Evolutionary conservation across 306 rosid genomes (phyloP), one percentile per base, ranked within the genome.

Genomic region (Vigna mungo): DNA sequence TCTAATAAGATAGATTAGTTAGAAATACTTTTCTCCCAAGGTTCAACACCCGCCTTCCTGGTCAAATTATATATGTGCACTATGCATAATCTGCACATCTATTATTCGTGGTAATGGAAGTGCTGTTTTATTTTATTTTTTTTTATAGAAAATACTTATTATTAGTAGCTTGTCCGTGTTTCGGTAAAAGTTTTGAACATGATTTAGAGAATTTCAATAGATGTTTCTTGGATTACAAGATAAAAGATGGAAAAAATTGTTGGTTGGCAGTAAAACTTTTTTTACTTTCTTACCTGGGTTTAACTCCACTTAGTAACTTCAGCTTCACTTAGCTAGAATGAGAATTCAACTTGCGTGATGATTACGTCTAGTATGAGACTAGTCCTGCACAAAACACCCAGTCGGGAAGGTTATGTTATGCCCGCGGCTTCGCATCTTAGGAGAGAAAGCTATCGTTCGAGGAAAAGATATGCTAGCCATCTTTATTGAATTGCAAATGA

Each of bases 41-140:
- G 83, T 58, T 73, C 72, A 20, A 25, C 71, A 36, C 6, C 6
- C 39, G 53, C 37, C 6, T 30, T 61, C 37, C 51, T 21, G 18
- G 49, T 81, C 71, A 44, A 56, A 48, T 68, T 55, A 30, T 63
- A 30, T 55, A 56, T 47, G 64, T 30, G 34, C 34, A 82, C 36
- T 7, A 13, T 85, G 68, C 62, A 48, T 37, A 63, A 64, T 67
- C 72, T 15, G 37, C 54, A 55, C 23, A 27, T 68, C 61, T 78
- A 25, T n/a, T 23, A 39, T 21, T 21, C 17, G 32, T 71, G 2
- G 12, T 37, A 39, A 41, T 34, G 46, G 52, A 59, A 47, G 36
- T 11, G 34, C 34, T 30, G 54, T 43, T 30, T 16, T 32, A 0
- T 23, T 16, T n/a, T n/a, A n/a, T 43, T 16, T 46, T 4, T 34